Base-by-base conservation (phyloP, 805 yeast species). In the Blastobotrys muscicola region DNA sequence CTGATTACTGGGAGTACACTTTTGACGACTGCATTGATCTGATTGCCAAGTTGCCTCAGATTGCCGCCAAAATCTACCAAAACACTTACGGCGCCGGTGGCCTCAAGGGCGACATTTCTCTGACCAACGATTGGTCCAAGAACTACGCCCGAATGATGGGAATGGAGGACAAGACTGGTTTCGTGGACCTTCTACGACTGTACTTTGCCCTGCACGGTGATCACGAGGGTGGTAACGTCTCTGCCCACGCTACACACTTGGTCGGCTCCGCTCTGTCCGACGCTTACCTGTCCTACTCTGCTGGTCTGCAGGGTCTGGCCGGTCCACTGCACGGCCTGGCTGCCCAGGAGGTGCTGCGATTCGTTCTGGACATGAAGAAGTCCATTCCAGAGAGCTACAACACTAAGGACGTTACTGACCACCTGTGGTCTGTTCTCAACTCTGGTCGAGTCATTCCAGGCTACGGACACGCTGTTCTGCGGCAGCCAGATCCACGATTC, bases 241-340 rank as follows among this genome's bases (percentile, higher is more conserved):
- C 86, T 50, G 92, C 92, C 39, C 92, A 82, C 69, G 78, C 92
- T 52, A 82, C 92, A 46, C 90, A 83, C 67, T 69, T 82, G 61
- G 92, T 82, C 50, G 92, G 92, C 56, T 81, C 89, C 8, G 89
- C 92, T 36, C 70, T 82, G 51, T 76, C 85, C 29, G 80, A 85
- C 37, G 90, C 92, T 57, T 83, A 70, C 72, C 69, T 83, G 50
- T 80, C 89, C 34, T 70, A 79, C 47, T 80, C 92, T 45, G 89
- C 92, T 39, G 92, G 92, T 66, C 63, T 82, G 65, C 79, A 81
- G 67, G 92, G 92, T 65, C 71, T 82, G 54, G 92, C 92, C 45
- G 92, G 92, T 65, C 92, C 92, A 51, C 74, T 82, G 58, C 92
- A 82, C 65, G 92, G 92, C 50, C 80, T 85, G 68, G 92, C 92